Evolutionary conservation across 805 yeast genomes (phyloP), one percentile per base, ranked within the genome.

Genomic region (Lipomyces mesembrius): DNA sequence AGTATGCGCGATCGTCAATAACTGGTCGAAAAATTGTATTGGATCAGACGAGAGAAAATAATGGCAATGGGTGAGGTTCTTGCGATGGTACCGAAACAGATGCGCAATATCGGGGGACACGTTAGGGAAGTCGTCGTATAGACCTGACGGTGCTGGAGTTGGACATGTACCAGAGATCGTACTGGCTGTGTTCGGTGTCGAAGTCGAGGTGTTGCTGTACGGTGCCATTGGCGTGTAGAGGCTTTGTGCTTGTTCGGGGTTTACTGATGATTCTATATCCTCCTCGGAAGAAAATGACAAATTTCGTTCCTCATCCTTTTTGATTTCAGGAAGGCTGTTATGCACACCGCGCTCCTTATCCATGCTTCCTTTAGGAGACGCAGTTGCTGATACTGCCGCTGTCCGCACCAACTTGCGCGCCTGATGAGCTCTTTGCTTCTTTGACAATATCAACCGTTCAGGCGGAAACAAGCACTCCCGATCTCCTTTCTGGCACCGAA

Each of bases 401-500:
- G 68, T 62, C n/a, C 49, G 60, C 43, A 53, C n/a, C 37, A 53
- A 49, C 29, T 56, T 58, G 5, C 63, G 52, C 29, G 59, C 61
- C 63, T 53, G 63, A 6, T 59, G 43, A 2, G 68, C 65, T 2
- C 69, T 63, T 53, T 64, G 65, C 35, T 62, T 64, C 54, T 65
- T 67, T 25, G 71, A 60, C 32, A 67, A 43, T 6, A 56, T 57
- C 25, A 58, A 51, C n/a, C 55, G 59, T 35, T 61, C 66, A 2
- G 70, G 66, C 8, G 69, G 71, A 51, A 65, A 67, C 11, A 43
- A 29, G 52, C 71, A 67, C 25, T 67, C 71, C 52, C 71, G 66
- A 39, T 60, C 43, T 22, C 71, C 71, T 34, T 67, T 67, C 43
- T 35, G 62, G 58, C 71, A 67, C 27, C 71, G 66, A 11, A 34